Percentiles rank a stretch among this genome's conserved stretches.
Evolutionary conservation across 768 basidiomycete species (phyloP).

Genomic region (Boletus edulis): DNA sequence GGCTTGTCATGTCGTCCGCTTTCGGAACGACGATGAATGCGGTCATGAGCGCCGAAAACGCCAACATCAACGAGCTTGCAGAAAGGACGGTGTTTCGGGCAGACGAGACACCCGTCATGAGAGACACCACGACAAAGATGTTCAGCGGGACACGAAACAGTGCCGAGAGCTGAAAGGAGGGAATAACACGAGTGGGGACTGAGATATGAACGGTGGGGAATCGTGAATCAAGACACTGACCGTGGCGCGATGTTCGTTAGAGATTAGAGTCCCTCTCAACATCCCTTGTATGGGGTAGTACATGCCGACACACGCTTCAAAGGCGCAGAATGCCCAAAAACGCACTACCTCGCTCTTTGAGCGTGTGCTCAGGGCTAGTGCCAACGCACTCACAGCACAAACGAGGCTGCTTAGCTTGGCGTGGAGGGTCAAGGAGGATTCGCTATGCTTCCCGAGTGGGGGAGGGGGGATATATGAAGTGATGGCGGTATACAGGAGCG

Average conservation of each 20-base stretch:
- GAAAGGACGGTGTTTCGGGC: constrained; percentile 60
- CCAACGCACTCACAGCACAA: constrained; percentile 55
- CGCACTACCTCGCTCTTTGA: constrained; percentile 46
- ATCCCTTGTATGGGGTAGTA: constrained; percentile 80
- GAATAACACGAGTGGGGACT: neutral
- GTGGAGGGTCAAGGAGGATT: constrained; percentile 53
- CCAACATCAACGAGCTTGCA: constrained; percentile 55
- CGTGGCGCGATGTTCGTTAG: constrained; percentile 73
- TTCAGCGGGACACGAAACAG: constrained; percentile 76
- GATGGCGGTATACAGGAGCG: constrained; percentile 61
- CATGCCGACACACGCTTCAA: constrained; percentile 76
- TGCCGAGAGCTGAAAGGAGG: constrained; percentile 49
- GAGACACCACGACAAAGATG: constrained; percentile 66
- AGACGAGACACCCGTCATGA: constrained; percentile 65
- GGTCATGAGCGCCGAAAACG: constrained; percentile 58
- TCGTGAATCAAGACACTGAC: constrained; percentile 35
- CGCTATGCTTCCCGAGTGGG: constrained; percentile 19
- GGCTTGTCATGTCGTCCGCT: constrained; percentile 21
- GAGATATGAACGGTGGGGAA: neutral
- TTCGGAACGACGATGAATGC: constrained; percentile 44
- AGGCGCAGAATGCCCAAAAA: constrained; percentile 73
- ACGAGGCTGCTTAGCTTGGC: constrained; percentile 65
- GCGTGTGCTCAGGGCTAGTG: constrained; percentile 50
- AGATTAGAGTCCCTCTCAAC: constrained; percentile 61
- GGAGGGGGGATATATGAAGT: constrained; percentile 31